phyloP scores from a whole-genome alignment of 805 yeast genomes.

The Hanseniaspora singularis region DNA sequence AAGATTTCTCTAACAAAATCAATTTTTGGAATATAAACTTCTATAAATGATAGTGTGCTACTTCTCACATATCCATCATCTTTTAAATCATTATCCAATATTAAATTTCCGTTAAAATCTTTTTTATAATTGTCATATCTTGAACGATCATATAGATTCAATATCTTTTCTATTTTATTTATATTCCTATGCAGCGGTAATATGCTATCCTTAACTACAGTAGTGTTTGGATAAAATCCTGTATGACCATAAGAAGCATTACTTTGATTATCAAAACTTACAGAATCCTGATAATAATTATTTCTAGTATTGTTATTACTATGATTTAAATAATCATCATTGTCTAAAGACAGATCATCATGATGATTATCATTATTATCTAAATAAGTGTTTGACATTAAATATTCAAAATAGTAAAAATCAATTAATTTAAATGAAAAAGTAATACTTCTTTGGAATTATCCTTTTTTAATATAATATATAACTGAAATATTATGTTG shows the following conservation, averaged over 20 bases:
- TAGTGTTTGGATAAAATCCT: background rate
- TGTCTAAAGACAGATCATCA: conserved; percentile 1
- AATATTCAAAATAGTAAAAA: no score
- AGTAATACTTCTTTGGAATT: no score
- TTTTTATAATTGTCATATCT: background rate
- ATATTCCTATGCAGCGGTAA: conserved; percentile 8
- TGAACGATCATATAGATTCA: conserved; percentile 4
- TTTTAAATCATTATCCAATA: background rate
- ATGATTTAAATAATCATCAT: background rate
- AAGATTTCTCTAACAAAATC: conserved; percentile 80
- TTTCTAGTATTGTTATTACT: background rate
- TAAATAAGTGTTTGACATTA: conserved; percentile 1
- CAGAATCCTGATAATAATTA: background rate
- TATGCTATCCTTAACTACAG: background rate
- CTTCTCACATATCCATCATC: conserved; percentile 31
- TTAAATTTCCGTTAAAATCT: background rate
- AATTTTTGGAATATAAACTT: conserved; percentile 67
- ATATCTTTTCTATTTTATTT: conserved; percentile 3
- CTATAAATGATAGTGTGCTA: conserved; percentile 93
- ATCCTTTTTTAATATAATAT: no score
- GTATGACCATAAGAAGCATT: background rate
- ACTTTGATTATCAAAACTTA: background rate
- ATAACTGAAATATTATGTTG: no score
- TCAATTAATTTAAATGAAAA: no score
- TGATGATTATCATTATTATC: background rate